Evolutionary conservation across 352 stramenopile species (phyloP).

Genomic region (Pythium periplocum): DNA sequence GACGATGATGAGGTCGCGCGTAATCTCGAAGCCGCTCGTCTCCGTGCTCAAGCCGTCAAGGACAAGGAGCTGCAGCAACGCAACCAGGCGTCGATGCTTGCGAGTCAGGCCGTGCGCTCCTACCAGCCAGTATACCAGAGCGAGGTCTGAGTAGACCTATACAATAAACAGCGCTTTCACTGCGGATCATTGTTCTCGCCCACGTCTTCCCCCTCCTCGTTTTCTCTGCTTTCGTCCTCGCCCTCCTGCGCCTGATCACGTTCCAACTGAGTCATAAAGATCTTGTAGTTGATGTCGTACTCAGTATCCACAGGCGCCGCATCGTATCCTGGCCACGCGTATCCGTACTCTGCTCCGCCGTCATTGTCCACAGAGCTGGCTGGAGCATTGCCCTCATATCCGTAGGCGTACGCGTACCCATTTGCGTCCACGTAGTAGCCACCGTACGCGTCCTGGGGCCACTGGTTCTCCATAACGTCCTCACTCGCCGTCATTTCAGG

Average conservation of each 20-base stretch:
- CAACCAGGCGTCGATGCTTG: constrained; percentile 61
- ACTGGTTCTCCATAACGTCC: too few species aligned
- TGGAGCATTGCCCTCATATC: too few species aligned
- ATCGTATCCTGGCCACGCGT: constrained; percentile 9
- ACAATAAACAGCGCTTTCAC: neutral
- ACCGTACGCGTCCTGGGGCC: neutral
- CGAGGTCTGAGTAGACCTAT: too few species aligned
- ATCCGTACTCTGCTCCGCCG: neutral
- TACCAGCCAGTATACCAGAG: too few species aligned
- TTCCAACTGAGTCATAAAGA: constrained; percentile 54
- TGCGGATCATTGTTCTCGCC: constrained; percentile 3
- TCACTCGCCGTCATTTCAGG: too few species aligned
- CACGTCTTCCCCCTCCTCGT: constrained; percentile 11
- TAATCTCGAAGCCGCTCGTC: constrained; percentile 60
- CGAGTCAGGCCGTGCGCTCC: constrained; percentile 33
- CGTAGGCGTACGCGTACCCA: constrained; percentile 2
- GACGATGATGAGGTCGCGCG: constrained; percentile 75
- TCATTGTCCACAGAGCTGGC: too few species aligned
- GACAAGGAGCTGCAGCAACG: constrained; percentile 60
- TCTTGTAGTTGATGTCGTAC: constrained; percentile 72
- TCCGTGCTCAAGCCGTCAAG: constrained; percentile 36
- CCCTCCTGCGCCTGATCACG: constrained; percentile 18
- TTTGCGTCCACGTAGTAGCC: constrained; percentile 7
- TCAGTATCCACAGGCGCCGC: constrained; percentile 34
- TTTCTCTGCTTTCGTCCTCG: constrained; percentile 1